A percentile compares a stretch with the other conserved stretches of the same genome.
Conservation (phyloP, 257 asterid species). For the Catharanthus roseus region DNA sequence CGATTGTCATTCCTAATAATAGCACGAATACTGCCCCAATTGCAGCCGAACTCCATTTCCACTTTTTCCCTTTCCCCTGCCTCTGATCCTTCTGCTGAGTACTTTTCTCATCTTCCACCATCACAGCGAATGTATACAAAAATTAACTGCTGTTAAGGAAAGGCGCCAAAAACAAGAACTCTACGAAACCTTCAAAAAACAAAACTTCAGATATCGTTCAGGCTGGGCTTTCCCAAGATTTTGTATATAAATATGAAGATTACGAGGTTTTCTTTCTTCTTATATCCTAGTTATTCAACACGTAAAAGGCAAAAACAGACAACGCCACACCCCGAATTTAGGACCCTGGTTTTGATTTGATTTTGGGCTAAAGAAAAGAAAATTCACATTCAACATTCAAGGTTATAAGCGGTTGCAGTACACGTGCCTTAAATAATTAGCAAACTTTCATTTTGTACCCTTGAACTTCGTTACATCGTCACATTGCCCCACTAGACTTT, state of each 20-base stretch:
- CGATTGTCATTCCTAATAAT: constrained; percentile 40
- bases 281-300: not conserved
- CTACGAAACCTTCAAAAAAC: not conserved
- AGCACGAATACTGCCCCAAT: constrained; percentile 47
- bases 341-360: not conserved
- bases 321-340: not conserved
- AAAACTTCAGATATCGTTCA: not conserved
- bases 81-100: constrained; percentile 23
- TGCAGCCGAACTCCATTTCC: constrained; percentile 42
- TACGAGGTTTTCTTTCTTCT: not conserved
- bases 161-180: not conserved
- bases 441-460: no score
- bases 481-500: no score
- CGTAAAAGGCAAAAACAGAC: not conserved
- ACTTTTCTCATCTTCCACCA: constrained; percentile 63
- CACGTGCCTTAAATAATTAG: not conserved
- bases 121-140: constrained; percentile 17
- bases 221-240: not conserved
- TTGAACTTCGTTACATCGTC: no score
- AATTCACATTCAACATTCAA: no score
- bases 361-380: no score
- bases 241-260: not conserved
- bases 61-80: constrained; percentile 24
- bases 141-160: not conserved
- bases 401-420: no score